Conservation (phyloP, 2,329 filamentous ascomycete genomes). For the Metarhizium humberi region DNA sequence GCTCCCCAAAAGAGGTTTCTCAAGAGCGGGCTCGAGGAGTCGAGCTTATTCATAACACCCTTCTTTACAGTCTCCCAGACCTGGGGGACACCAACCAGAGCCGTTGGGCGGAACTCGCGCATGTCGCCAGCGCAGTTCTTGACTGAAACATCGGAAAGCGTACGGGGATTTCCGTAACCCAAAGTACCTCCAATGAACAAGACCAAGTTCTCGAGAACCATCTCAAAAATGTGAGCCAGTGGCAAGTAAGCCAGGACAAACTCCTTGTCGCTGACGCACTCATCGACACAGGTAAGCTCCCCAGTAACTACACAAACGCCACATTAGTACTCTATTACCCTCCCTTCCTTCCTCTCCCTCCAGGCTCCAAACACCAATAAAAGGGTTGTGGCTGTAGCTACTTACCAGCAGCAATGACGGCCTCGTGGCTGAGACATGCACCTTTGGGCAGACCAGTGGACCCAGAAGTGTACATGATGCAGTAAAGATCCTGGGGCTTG, state of each 20-base stretch:
- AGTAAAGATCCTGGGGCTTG: slow-evolving; percentile 68
- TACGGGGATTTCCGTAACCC: slow-evolving; percentile 87
- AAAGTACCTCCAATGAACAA: slow-evolving; percentile 85
- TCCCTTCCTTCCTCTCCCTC: background rate
- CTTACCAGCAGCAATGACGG: slow-evolving; percentile 61
- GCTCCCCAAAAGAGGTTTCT: slow-evolving; percentile 70
- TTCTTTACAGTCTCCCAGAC: slow-evolving; percentile 98
- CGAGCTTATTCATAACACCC: slow-evolving; percentile 75
- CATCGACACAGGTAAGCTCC: slow-evolving; percentile 66
- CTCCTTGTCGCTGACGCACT: slow-evolving; percentile 69
- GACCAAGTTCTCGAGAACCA: slow-evolving; percentile 86
- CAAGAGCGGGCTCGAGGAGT: slow-evolving; percentile 58
- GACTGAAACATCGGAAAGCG: slow-evolving; percentile 76
- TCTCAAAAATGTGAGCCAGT: slow-evolving; percentile 91
- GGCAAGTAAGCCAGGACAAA: slow-evolving; percentile 84
- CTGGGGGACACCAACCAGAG: slow-evolving; percentile 89
- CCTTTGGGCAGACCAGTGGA: slow-evolving; percentile 87
- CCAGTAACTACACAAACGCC: slow-evolving; percentile 55
- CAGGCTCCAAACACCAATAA: background rate
- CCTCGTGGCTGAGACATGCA: slow-evolving; percentile 71
- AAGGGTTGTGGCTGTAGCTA: slow-evolving; percentile 11
- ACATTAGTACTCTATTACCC: background rate
- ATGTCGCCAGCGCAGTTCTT: slow-evolving; percentile 91
- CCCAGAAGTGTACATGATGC: slow-evolving; percentile 80
- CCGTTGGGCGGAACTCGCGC: slow-evolving; percentile 78